Conservation (phyloP, 108 stramenopile genomes). For the Conticribra guillardii region DNA sequence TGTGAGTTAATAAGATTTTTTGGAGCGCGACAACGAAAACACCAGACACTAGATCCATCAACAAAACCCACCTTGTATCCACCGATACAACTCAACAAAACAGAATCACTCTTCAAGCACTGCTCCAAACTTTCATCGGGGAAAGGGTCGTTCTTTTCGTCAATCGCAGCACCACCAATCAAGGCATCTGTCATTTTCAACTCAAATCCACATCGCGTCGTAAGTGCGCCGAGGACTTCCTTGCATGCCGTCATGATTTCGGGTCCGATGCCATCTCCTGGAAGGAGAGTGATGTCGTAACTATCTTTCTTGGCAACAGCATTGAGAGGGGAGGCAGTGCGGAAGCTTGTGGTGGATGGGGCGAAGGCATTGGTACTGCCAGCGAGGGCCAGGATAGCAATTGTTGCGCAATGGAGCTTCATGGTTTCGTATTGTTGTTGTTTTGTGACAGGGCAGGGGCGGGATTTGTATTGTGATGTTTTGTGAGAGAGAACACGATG, state of each 20-base stretch:
- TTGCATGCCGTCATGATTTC: conserved; percentile 94
- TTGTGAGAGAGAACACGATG: no score
- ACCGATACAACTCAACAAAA: conserved; percentile 96
- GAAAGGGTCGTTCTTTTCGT: conserved; percentile 91
- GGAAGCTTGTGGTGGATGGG: conserved; percentile 12
- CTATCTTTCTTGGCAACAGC: conserved; percentile 87
- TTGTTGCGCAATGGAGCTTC: conserved; percentile 15
- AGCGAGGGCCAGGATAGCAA: conserved; percentile 11
- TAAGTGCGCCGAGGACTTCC: conserved; percentile 66
- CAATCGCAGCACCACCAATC: conserved; percentile 97
- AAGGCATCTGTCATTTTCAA: conserved; percentile 92
- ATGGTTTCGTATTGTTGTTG: no score
- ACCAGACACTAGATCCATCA: background rate
- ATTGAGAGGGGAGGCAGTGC: conserved; percentile 9
- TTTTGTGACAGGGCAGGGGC: no score
- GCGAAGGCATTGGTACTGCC: conserved; percentile 41
- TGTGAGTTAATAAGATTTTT: background rate
- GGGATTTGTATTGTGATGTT: no score
- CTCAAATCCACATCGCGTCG: conserved; percentile 71
- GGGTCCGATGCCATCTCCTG: conserved; percentile 94
- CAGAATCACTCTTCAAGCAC: conserved; percentile 89
- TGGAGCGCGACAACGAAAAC: background rate
- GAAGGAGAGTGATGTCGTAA: conserved; percentile 85
- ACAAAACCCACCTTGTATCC: conserved; percentile 79
- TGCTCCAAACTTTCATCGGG: conserved; percentile 90